phyloP scores from a whole-genome alignment of 495 filamentous ascomycete species.

The Tuber aestivum region DNA sequence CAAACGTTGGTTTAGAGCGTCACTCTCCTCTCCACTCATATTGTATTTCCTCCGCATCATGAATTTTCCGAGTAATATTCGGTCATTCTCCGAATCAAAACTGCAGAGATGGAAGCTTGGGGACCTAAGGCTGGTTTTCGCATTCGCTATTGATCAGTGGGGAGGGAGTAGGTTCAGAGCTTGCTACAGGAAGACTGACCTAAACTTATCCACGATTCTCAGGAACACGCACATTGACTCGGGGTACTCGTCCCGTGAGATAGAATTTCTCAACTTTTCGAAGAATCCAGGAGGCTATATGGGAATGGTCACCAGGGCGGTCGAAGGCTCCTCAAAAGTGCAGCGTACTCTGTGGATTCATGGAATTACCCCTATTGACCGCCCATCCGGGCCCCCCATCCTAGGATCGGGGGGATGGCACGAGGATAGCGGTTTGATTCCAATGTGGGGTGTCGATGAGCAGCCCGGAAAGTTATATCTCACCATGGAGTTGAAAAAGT shows the following conservation, averaged over 20 bases:
- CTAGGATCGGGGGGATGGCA: neutral
- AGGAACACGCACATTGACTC: constrained; percentile 17
- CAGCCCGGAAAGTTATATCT: constrained; percentile 31
- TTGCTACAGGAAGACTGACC: constrained; percentile 18
- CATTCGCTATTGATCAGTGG: constrained; percentile 20
- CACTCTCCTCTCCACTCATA: constrained; percentile 23
- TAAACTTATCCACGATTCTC: constrained; percentile 23
- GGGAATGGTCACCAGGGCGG: constrained; percentile 21
- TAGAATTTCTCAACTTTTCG: constrained; percentile 29
- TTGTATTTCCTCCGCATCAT: constrained; percentile 17
- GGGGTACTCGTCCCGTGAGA: constrained; percentile 23
- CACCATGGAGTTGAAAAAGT: constrained; percentile 30
- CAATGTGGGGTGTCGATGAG: constrained; percentile 16
- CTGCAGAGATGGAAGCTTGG: constrained; percentile 26
- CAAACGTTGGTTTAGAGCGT: constrained; percentile 21
- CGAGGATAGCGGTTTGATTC: neutral
- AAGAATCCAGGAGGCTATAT: constrained; percentile 23
- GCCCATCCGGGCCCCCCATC: neutral
- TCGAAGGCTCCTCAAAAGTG: constrained; percentile 2
- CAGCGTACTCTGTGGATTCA: constrained; percentile 31
- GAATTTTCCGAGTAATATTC: constrained; percentile 25
- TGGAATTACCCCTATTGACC: constrained; percentile 6
- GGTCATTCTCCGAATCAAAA: constrained; percentile 19
- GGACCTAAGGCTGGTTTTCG: constrained; percentile 20
- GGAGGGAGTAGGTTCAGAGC: constrained; percentile 22